phyloP scores from a whole-genome alignment of 192 early-diverging fungal species.

The Coemansia sp. region DNA sequence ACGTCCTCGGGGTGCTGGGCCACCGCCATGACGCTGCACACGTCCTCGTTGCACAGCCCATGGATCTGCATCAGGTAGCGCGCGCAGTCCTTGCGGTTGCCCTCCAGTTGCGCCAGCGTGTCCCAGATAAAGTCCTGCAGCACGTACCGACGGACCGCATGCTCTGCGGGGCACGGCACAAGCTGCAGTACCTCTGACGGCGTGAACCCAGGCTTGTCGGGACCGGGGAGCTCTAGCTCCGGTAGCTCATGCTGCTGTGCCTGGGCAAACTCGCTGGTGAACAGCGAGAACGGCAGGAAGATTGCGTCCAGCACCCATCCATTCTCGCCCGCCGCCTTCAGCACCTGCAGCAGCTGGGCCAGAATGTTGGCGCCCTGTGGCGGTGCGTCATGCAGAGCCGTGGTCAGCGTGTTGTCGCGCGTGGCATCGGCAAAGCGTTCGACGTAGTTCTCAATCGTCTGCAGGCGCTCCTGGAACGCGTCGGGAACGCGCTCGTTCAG shows the following conservation, averaged over 20 bases:
- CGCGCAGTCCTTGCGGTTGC: conserved; percentile 90
- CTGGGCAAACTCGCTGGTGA: conserved; percentile 29
- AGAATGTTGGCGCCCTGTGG: conserved; percentile 23
- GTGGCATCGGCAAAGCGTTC: conserved; percentile 2
- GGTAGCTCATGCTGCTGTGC: conserved; percentile 40
- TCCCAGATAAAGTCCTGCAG: conserved; percentile 78
- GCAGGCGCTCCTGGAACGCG: conserved; percentile 23
- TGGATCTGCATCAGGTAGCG: conserved; percentile 66
- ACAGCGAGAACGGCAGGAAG: conserved; percentile 31
- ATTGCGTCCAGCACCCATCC: conserved; percentile 39
- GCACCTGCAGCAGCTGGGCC: conserved; percentile 20
- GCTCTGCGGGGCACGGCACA: conserved; percentile 30
- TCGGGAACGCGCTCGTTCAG: conserved; percentile 14
- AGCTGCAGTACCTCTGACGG: conserved; percentile 38
- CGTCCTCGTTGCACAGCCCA: conserved; percentile 50
- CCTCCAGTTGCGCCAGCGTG: conserved; percentile 73
- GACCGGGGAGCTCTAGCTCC: conserved; percentile 20
- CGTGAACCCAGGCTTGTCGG: conserved; percentile 12
- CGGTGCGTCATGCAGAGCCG: conserved; percentile 31
- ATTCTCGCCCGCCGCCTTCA: conserved; percentile 21
- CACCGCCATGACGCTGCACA: conserved; percentile 37
- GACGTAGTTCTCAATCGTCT: conserved; percentile 23
- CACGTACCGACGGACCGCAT: conserved; percentile 47
- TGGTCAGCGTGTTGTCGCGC: conserved; percentile 13
- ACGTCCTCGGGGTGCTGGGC: conserved; percentile 25